Base-by-base conservation (phyloP, 306 rosid genomes). In the Bauhinia variegata region DNA sequence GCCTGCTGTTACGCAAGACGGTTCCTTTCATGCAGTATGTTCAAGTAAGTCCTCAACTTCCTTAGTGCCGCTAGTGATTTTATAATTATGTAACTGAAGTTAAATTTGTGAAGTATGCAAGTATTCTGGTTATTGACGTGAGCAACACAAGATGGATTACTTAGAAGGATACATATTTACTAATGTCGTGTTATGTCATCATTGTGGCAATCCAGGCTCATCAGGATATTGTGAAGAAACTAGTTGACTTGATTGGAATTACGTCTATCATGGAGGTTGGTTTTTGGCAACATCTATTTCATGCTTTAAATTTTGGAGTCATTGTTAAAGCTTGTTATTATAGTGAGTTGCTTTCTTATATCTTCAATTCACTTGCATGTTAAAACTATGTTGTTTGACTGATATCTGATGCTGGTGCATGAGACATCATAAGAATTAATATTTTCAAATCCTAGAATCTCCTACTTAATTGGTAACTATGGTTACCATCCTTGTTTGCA, bases 211-310 rank as follows among this genome's bases (percentile, higher is more conserved):
- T 84, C 65, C 86, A 93, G 99, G 89, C 86, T 38, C 96, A 90
- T 81, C 95, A 76, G 57, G 96, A 78, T 51, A 83, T 90, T 78
- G 82, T 93, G 58, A 84, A 75, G 85, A 93, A 84, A 80, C 96
- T 93, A 52, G 97, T 90, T 67, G 99, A 93, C 62, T 82, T 93
- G 88, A 86, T 93, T 78, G 99, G 99, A 84, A 88, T 90, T 77
- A 93, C 99, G 65, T 93, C 99, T 72, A 80, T 93, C 70, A 93
- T 93, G 99, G 99, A 93, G 99, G 99, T 93, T 80, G 60, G 87
- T 83, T 81, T 47, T 66, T 70, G 56, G 32, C 68, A 52, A 55
- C 39, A 33, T 78, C 39, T 77, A 5, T 57, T 50, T 67, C 36
- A 55, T 67, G 73, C 65, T 71, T 71, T 31, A 61, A 47, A 63